Evolutionary conservation across 192 early-diverging fungal genomes (phyloP), one percentile per base, ranked within the genome.

Genomic region (Entomortierella parvispora): DNA sequence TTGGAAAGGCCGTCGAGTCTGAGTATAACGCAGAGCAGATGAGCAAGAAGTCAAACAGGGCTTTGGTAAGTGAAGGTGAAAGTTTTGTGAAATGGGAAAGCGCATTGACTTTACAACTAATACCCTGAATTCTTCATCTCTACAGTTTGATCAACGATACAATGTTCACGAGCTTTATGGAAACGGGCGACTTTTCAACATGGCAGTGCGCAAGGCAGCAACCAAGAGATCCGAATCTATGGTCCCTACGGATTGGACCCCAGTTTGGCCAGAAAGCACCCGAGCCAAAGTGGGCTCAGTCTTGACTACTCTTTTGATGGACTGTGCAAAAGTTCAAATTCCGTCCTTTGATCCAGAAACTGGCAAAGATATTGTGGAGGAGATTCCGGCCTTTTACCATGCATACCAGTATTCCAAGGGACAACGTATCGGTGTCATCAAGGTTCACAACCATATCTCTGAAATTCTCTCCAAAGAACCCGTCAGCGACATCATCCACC

Each of bases 341-440:
- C 70, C 81, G 12, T 87, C 84, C 50, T 57, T 48, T n/a, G 81
- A 93, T 45, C 86, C 89, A 5, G 85, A 86, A 48, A 86, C 90
- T 5, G 83, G 82, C 6, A 62, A 84, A 43, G 83, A 84, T 11
- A 87, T 81, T 40, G 65, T 75, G 7, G 82, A 87, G 71, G 81
- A 90, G 59, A 89, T 92, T 42, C 90, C 90, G 2, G 95, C 95
- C 10, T 95, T 98, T 75, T 83, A 84, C 67, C 94, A 96, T 81
- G 84, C 80, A 0, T 90, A 90, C 62, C 58, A 82, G 28, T 82
- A 88, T 60, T 44, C 70, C 23, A 86, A 84, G 37, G 90, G 90
- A 20, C 90, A 93, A 64, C 84, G 84, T 57, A 65, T 87, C 26
- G 95, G 96, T 23, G 82, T 96, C 7, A 89, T 99, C 63, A 78